Evolutionary conservation across 208 protist genomes (phyloP).

Genomic region (Leishmania lainsoni): DNA sequence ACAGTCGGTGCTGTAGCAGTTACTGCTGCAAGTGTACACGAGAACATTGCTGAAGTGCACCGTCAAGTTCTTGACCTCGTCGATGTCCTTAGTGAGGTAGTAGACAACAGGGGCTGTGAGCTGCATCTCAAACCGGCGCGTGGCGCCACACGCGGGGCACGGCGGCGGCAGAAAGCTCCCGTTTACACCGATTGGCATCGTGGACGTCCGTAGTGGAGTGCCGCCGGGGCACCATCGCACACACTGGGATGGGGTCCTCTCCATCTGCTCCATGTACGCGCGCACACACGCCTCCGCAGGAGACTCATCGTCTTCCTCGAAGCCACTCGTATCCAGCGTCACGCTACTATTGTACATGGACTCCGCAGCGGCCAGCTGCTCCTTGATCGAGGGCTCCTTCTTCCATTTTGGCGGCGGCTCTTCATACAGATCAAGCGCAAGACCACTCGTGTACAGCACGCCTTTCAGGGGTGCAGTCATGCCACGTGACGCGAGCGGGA

Average conservation of each 20-base stretch:
- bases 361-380: conserved; percentile 61
- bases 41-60: conserved; percentile 87
- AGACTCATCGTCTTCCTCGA: conserved; percentile 80
- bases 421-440: conserved; percentile 71
- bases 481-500: conserved; percentile 36
- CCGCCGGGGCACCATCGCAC: conserved; percentile 84
- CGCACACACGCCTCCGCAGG: conserved; percentile 59
- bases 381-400: conserved; percentile 41
- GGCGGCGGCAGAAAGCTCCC: conserved; percentile 30
- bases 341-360: conserved; percentile 59
- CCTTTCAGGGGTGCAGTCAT: conserved; percentile 42
- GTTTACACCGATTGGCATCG: conserved; percentile 24
- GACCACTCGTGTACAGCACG: conserved; percentile 47
- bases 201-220: conserved; percentile 56
- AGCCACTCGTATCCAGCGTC: conserved; percentile 55
- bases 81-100: conserved; percentile 68
- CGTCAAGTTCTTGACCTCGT: conserved; percentile 54
- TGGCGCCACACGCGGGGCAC: conserved; percentile 60
- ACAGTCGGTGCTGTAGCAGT: conserved; percentile 49
- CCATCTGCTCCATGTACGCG: conserved; percentile 82
- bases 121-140: conserved; percentile 80
- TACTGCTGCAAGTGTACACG: conserved; percentile 75
- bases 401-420: conserved; percentile 41
- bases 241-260: conserved; percentile 74
- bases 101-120: conserved; percentile 83